A percentile compares a stretch with the other conserved stretches of the same genome.
phyloP scores from a whole-genome alignment of 768 basidiomycete genomes.

The Lentinus brumalis region DNA sequence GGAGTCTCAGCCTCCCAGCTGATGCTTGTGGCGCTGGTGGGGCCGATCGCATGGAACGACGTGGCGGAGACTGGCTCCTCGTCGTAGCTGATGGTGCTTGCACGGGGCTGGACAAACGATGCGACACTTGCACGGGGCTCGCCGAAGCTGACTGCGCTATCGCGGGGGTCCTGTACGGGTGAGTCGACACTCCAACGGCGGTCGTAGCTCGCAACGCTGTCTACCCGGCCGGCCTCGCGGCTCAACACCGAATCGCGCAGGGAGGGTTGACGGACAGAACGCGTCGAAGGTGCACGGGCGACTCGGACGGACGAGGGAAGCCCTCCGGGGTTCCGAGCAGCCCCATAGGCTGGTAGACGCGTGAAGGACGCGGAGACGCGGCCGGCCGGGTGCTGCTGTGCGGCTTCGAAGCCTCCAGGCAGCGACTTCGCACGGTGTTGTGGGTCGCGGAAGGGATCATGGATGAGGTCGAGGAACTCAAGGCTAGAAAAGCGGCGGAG shows the following conservation, averaged over 20 bases:
- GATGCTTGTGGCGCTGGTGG: conserved; percentile 1
- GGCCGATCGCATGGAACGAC: conserved; percentile 13
- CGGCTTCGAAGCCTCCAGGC: conserved; percentile 6
- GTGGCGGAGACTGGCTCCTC: conserved; percentile 7
- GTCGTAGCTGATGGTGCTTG: conserved; percentile 1
- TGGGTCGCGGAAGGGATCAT: conserved; percentile 19
- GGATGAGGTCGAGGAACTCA: conserved; percentile 23
- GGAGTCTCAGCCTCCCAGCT: conserved; percentile 5
- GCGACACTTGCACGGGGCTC: not conserved
- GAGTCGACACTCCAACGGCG: not conserved
- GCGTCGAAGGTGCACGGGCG: not conserved
- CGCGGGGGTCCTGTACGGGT: not conserved
- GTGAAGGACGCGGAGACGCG: conserved; percentile 15
- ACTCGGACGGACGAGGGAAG: not conserved
- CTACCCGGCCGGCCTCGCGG: not conserved
- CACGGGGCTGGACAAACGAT: not conserved
- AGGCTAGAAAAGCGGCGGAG: conserved; percentile 25
- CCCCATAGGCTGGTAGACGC: not conserved
- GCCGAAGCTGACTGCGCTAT: conserved; percentile 12
- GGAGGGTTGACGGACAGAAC: not conserved
- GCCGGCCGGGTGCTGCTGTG: not conserved
- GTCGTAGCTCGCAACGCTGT: conserved; percentile 4
- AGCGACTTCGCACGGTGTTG: conserved; percentile 14
- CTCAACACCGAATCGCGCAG: not conserved
- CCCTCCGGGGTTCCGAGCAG: not conserved